Percentiles rank a stretch among this genome's conserved stretches.
phyloP scores from a whole-genome alignment of 352 stramenopile species.

The Phytopythium aichiense region DNA sequence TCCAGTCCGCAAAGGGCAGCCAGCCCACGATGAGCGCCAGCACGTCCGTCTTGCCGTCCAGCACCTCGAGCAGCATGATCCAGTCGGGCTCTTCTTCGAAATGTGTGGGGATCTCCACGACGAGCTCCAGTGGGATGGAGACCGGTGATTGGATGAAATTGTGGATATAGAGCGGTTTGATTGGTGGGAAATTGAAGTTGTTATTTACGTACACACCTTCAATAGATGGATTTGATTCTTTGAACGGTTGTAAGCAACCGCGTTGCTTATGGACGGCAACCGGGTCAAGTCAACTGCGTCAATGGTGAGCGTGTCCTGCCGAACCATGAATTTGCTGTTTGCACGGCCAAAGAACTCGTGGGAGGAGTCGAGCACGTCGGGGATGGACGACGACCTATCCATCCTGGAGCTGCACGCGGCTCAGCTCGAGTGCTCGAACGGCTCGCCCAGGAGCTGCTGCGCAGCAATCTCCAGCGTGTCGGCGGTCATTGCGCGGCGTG shows the following conservation, averaged over 20 bases:
- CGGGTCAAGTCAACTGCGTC: no score
- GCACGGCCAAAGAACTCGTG: constrained; percentile 37
- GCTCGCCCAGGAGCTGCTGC: constrained; percentile 10
- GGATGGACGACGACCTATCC: constrained; percentile 27
- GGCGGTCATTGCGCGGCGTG: not conserved
- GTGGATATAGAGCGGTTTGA: not conserved
- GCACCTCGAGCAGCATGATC: constrained; percentile 26
- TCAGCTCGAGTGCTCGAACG: constrained; percentile 16
- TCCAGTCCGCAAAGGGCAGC: constrained; percentile 32
- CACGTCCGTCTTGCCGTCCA: constrained; percentile 42
- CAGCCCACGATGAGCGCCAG: constrained; percentile 37
- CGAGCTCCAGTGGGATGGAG: not conserved
- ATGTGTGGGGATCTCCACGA: no score
- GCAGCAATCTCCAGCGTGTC: not conserved
- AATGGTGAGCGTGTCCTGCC: no score
- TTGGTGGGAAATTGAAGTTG: not conserved
- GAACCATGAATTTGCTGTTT: no score
- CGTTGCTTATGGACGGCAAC: no score
- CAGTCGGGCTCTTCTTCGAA: no score
- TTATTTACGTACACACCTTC: not conserved
- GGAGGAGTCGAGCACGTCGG: constrained; percentile 20
- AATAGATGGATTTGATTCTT: no score
- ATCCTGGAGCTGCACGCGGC: no score
- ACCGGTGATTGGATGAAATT: not conserved
- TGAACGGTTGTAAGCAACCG: no score